Evolutionary conservation across 164 flowering plant genomes (phyloP), one percentile per base, ranked within the genome.

Genomic region (Magnolia changhungtana): DNA sequence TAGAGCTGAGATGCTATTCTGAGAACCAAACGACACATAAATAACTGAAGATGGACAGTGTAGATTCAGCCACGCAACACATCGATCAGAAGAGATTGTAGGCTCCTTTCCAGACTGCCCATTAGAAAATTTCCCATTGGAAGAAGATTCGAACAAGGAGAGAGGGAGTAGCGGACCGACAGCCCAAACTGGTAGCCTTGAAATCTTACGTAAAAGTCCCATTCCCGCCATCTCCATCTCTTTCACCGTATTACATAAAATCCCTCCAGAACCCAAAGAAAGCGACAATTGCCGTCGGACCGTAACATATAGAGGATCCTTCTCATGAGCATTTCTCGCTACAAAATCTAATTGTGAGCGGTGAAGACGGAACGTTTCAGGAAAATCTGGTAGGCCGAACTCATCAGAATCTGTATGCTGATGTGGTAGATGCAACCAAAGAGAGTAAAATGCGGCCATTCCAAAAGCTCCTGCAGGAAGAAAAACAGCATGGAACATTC

Each of bases 391-490:
- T 3, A 75, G 4, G n/a, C 24, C n/a, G 69, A 75, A 75, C 3
- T 67, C 71, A 7, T 75, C 77, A 7, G 52, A 58, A 14, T 13
- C 29, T 14, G 66, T 5, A 24, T 24, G 7, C 0, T 49, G 77
- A 8, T 75, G 77, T 0, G 72, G 64, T 18, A 69, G 73, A 8
- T 75, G 19, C 45, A 75, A 16, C 52, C 52, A 75, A 1, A 75
- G 7, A 29, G 78, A 75, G 65, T 27, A 58, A 45, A 68, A 75
- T 10, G 50, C 67, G 7, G 67, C 78, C 18, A 74, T 76, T 45
- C 74, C 78, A 27, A 37, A 76, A 14, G 69, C 78, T 4, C 78
- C 74, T 24, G 73, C 7, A 49, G 73, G 59, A 45, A 51, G n/a
- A 29, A 76, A 76, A 49, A 27, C 19, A 61, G 37, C 14, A 69